Evolutionary conservation across 371 early-diverging fungal genomes (phyloP), one percentile per base, ranked within the genome.

Genomic region (Apophysomyces sp.): DNA sequence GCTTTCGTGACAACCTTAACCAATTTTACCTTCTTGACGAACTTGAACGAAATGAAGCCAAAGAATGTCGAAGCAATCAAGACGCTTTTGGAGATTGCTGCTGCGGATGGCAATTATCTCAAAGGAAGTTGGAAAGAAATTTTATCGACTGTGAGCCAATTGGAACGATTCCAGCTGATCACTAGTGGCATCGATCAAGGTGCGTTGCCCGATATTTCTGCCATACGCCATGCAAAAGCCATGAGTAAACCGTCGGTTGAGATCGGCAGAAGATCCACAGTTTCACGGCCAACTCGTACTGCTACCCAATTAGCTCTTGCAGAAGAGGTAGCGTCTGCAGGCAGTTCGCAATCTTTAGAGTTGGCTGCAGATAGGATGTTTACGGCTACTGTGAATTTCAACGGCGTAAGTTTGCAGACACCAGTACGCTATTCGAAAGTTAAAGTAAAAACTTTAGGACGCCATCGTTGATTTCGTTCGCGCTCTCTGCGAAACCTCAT

Each of bases 11-110:
- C 93, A 3, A 94, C 95, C 0, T 65, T 97, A 61, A 82, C 92
- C 41, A 94, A 94, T 63, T 94, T 93, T 64, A 94, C 95, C 4
- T 88, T 87, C 68, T 80, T 94, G 69, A 86, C 83, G 63, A 91
- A 93, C 55, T 65, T 93, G 16, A 84, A 81, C 29, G 95, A 95
- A 60, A 86, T 89, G 87, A 84, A 87, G 53, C 85, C 88, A 32
- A 97, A 96, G 81, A 92, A 95, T 59, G 83, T 96, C 2, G 94
- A 94, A 73, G 94, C 94, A 0, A 93, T 95, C 54, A 85, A 86
- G 56, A 85, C 91, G 0, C 68, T 96, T 31, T 71, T 97, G 13
- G 95, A 94, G 28, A 86, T 95, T 40, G 92, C 94, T 0, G 79
- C 85, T n/a, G 82, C 81, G 2, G 91, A 93, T 37, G 95, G 96